Base-by-base conservation (phyloP, 805 yeast genomes). In the Metschnikowia proteae region DNA sequence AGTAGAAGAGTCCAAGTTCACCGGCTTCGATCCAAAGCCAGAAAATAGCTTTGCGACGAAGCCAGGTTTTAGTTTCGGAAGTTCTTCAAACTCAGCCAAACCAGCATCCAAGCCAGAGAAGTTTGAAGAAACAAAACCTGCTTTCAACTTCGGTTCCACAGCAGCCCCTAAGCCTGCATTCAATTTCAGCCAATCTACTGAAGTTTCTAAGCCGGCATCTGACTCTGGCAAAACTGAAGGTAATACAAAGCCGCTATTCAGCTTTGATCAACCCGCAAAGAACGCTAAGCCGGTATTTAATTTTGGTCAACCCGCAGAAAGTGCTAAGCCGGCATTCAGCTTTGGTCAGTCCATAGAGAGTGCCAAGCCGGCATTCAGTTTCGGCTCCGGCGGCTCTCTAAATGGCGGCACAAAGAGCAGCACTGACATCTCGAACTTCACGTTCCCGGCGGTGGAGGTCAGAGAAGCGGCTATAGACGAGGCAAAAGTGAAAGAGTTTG, bases 401-500 rank as follows among this genome's bases (percentile, higher is more conserved):
- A 33, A 33, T 13, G 36, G 36, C 3, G 41, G 13, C 3, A 4
- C 25, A 3, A 27, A 29, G 5, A 35, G 29, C 6, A 25, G 8
- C 43, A 25, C 35, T 4, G 23, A 25, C 10, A 30, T 5, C 13
- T 23, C 35, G 4, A 38, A 9, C 8, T 60, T 59, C 45, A 46
- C 34, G 33, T 65, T 70, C 38, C 72, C 73, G 3, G 53, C 56
- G 9, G 61, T 62, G 26, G 56, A 54, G 7, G 50, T 55, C 2
- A 43, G 53, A 3, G 30, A 43, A 6, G 67, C 57, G 13, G 40
- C 33, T 3, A 48, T 69, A 36, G 64, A 68, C 45, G 50, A 51
- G n/a, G 47, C 47, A 4, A 59, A 62, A 54, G 71, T 68, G 8
- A 59, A 59, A 28, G 51, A 58, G 40, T 66, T 58, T 51, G 65